Evolutionary conservation across 441 rosid species (phyloP).

Genomic region (Jatropha podagrica): DNA sequence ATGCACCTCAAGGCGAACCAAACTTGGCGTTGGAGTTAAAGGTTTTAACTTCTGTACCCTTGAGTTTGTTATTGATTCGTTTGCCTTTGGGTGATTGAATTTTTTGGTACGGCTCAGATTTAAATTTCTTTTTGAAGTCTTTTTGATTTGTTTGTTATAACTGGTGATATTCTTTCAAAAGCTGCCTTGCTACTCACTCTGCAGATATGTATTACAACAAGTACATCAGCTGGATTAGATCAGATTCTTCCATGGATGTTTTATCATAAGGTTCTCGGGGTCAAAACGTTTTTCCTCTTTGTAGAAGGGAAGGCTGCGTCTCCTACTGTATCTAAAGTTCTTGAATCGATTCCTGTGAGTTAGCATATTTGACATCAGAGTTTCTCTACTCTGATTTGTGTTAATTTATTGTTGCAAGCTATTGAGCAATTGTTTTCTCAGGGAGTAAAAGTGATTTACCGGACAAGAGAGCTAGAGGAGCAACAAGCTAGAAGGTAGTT

Average conservation of each 20-base stretch:
- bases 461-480: slow-evolving; percentile 83
- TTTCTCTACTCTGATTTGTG: slow-evolving; percentile 12
- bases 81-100: background rate
- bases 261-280: slow-evolving; percentile 86
- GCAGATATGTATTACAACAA: slow-evolving; percentile 81
- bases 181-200: background rate
- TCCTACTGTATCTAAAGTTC: slow-evolving; percentile 57
- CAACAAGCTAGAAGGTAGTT: slow-evolving; percentile 80
- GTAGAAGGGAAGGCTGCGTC: slow-evolving; percentile 93
- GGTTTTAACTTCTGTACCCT: background rate
- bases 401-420: background rate
- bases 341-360: slow-evolving; percentile 75
- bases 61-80: background rate
- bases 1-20: no score
- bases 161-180: background rate
- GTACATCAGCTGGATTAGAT: slow-evolving; percentile 83
- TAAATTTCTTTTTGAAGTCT: background rate
- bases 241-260: slow-evolving; percentile 83
- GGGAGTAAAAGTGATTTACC: slow-evolving; percentile 81
- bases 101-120: slow-evolving; percentile 8
- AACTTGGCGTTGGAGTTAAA: background rate
- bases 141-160: background rate
- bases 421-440: slow-evolving; percentile 22
- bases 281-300: slow-evolving; percentile 69
- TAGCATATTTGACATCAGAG: background rate